These are phyloP conservation scores for Tilletia indica DNA, from an alignment of 1,284 basidiomycete species.

Conservation along the genomic window DNA sequence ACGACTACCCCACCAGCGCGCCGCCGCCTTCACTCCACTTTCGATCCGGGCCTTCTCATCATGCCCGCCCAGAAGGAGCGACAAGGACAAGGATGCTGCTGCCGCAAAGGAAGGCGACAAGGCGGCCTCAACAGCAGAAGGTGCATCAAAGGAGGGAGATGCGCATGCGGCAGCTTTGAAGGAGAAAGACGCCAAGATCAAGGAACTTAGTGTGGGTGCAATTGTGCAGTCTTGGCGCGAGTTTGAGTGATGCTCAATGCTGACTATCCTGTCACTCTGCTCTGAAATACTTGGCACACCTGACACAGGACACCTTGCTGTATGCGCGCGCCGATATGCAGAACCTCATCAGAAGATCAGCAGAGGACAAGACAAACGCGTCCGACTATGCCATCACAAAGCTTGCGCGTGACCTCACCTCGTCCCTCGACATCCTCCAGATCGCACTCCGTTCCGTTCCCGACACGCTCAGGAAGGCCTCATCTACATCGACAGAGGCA, in stretches of 20 bases:
- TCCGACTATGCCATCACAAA: conserved; percentile 87
- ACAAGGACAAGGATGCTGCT: background rate
- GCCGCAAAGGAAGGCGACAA: background rate
- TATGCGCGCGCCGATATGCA: conserved; percentile 76
- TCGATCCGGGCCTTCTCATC: conserved; percentile 6
- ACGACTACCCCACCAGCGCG: background rate
- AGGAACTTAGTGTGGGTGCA: conserved; percentile 40
- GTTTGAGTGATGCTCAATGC: background rate
- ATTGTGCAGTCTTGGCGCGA: background rate
- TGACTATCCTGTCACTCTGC: background rate
- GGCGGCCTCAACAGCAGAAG: background rate
- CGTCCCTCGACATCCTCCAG: conserved; percentile 85
- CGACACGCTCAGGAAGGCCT: conserved; percentile 33
- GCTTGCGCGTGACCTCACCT: conserved; percentile 84
- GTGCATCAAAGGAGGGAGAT: conserved; percentile 5
- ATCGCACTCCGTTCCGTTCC: conserved; percentile 83
- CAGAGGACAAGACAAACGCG: conserved; percentile 85
- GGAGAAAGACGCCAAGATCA: conserved; percentile 54
- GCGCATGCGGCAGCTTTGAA: conserved; percentile 28
- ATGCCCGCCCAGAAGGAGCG: conserved; percentile 4
- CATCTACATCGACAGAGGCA: no score
- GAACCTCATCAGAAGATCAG: conserved; percentile 85
- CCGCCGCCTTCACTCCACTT: background rate
- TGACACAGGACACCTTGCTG: conserved; percentile 44
- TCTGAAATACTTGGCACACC: background rate